phyloP scores from a whole-genome alignment of 2,329 filamentous ascomycete species.

The Verticillium albo-atrum region DNA sequence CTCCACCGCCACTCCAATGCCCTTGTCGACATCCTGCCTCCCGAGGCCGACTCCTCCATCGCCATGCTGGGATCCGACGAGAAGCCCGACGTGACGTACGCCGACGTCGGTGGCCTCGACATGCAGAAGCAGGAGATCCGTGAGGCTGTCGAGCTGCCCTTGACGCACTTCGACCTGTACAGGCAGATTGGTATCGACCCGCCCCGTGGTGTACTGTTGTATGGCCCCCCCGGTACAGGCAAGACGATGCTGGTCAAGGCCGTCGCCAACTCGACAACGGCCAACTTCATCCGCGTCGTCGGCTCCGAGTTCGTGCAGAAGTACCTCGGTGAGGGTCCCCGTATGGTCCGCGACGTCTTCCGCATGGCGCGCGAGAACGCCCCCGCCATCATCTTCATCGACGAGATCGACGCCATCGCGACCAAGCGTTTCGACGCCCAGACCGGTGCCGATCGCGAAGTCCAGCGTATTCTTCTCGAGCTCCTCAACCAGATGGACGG shows the following conservation, averaged over 20 bases:
- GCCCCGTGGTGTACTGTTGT: constrained; percentile 90
- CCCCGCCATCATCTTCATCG: constrained; percentile 98
- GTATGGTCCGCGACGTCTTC: constrained; percentile 99
- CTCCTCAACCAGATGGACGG: constrained; percentile 99
- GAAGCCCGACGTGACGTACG: constrained; percentile 97
- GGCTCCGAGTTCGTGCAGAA: constrained; percentile 93
- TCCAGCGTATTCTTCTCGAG: constrained; percentile 96
- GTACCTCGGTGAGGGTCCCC: constrained; percentile 87
- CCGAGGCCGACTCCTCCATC: constrained; percentile 96
- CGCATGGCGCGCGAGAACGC: constrained; percentile 98
- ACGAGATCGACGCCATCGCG: constrained; percentile 97
- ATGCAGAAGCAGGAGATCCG: constrained; percentile 99
- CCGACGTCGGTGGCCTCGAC: constrained; percentile 93
- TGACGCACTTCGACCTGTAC: constrained; percentile 98
- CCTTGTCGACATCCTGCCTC: constrained; percentile 96
- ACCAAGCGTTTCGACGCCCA: constrained; percentile 99
- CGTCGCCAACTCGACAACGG: constrained; percentile 86
- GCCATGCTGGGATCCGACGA: constrained; percentile 95
- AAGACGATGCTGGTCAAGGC: constrained; percentile 91
- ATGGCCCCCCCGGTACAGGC: constrained; percentile 61
- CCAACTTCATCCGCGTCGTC: constrained; percentile 83
- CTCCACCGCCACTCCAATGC: constrained; percentile 98
- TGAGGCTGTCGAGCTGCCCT: constrained; percentile 91
- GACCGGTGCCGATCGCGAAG: constrained; percentile 95
- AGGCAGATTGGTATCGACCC: constrained; percentile 99